Conservation (phyloP, 2,329 filamentous ascomycete species). For the Penicillium sp. region DNA sequence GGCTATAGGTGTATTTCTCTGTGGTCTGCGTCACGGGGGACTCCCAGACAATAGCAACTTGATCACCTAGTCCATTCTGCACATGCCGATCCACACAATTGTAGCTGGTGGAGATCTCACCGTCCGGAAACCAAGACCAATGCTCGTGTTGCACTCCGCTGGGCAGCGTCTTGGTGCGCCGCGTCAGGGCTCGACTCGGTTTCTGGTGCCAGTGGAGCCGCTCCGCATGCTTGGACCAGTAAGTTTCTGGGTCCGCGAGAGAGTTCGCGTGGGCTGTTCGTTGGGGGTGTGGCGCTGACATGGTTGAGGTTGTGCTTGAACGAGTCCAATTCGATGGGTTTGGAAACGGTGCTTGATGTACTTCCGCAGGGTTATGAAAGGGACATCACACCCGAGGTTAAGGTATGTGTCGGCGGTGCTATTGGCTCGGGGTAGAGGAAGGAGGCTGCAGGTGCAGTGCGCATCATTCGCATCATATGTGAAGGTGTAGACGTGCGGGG, state of each 20-base stretch:
- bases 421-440: conserved; percentile 1
- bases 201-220: conserved; percentile 80
- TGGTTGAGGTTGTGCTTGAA: conserved; percentile 1
- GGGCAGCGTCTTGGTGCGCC: conserved; percentile 65
- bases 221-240: conserved; percentile 76
- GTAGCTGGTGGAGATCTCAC: conserved; percentile 87
- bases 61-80: conserved; percentile 72
- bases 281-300: conserved; percentile 45
- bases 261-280: conserved; percentile 60
- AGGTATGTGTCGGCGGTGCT: background rate
- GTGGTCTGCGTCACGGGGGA: conserved; percentile 79
- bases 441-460: background rate
- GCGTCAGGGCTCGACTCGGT: conserved; percentile 66
- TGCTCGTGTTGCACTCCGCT: conserved; percentile 67
- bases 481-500: conserved; percentile 1
- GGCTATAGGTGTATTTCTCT: conserved; percentile 72
- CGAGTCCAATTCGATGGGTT: background rate
- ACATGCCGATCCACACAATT: conserved; percentile 93
- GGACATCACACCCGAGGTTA: background rate
- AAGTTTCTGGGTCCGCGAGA: conserved; percentile 69
- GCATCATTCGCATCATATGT: background rate
- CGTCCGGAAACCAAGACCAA: conserved; percentile 90
- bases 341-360: no score
- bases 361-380: background rate
- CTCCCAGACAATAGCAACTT: conserved; percentile 82